Evolutionary conservation across 2,329 filamentous ascomycete genomes (phyloP).

Genomic region (Sporothrix protearum): DNA sequence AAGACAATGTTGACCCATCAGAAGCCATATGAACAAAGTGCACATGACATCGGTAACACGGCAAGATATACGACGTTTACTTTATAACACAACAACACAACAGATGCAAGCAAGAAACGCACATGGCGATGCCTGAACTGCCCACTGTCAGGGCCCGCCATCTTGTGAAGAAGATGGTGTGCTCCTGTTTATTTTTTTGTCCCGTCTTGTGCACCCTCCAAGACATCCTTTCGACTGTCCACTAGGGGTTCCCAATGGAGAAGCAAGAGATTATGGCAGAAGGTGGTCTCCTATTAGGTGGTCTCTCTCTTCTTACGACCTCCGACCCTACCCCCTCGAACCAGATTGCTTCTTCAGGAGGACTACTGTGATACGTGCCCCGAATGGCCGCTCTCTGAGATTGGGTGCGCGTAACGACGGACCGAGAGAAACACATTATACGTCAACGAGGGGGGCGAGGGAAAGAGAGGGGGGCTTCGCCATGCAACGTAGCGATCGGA

Average conservation of each 20-base stretch:
- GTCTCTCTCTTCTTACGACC: too few relatives aligned
- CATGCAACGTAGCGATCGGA: conserved; percentile 3
- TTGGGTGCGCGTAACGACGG: not conserved
- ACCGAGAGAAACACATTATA: too few relatives aligned
- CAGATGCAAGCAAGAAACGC: not conserved
- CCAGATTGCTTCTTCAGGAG: not conserved
- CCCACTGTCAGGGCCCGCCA: not conserved
- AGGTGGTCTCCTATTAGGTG: too few relatives aligned
- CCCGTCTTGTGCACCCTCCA: not conserved
- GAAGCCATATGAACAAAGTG: not conserved
- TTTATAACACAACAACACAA: too few relatives aligned
- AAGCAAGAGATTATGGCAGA: not conserved
- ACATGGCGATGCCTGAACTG: not conserved
- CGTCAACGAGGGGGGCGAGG: not conserved
- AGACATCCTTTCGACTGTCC: not conserved
- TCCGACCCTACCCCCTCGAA: not conserved
- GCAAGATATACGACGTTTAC: not conserved
- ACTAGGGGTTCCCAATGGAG: not conserved
- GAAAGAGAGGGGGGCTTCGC: not conserved
- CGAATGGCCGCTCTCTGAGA: not conserved
- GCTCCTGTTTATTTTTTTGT: not conserved
- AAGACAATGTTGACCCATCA: not conserved
- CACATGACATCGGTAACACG: not conserved
- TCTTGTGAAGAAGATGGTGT: not conserved
- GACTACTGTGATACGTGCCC: too few relatives aligned